Base-by-base conservation (phyloP, 148 eudicot genomes). In the Rhododendron mucronatum region DNA sequence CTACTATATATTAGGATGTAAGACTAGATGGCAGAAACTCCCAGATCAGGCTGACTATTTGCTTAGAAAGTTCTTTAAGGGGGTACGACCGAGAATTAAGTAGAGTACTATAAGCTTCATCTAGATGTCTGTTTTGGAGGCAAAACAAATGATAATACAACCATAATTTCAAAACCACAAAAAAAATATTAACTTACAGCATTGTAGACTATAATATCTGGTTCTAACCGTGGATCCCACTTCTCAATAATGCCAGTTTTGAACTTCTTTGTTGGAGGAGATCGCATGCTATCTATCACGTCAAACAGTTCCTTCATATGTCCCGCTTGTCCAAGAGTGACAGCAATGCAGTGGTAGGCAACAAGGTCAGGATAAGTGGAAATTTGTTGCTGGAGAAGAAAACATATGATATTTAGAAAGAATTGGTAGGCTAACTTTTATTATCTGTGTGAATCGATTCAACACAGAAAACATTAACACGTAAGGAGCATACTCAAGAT, bases 251-350 rank as follows among this genome's bases (percentile, higher is more conserved):
- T 67, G 67, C 91, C 91, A 80, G 85, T 84, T 67, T 90, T 91
- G 63, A 96, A 90, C 87, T 94, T 95, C 87, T 89, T 88, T 85
- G 86, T 88, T 82, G 99, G 99, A 86, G 90, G 91, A 85, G 93
- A 94, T 86, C 91, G 91, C 98, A 96, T 95, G 90, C 87, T 89
- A 91, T 96, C 99, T 78, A 96, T 95, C 82, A 95, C 95, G 81
- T 94, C 95, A 91, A 96, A 96, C 6, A 96, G 89, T 88, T 96
- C 99, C 90, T 89, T 96, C 93, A 96, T 89, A 90, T 96, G 90
- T 81, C 99, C 99, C 41, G 97, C 98, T 94, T 95, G 97, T 88
- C 99, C 99, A 89, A 96, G 99, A 86, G 94, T 96, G 84, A 96
- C 94, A 89, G 97, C 96, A 85, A 96, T 92, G 37, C 93, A 93